Conservation (phyloP, 805 yeast genomes). For the Sungouiozyma intestinalis region DNA sequence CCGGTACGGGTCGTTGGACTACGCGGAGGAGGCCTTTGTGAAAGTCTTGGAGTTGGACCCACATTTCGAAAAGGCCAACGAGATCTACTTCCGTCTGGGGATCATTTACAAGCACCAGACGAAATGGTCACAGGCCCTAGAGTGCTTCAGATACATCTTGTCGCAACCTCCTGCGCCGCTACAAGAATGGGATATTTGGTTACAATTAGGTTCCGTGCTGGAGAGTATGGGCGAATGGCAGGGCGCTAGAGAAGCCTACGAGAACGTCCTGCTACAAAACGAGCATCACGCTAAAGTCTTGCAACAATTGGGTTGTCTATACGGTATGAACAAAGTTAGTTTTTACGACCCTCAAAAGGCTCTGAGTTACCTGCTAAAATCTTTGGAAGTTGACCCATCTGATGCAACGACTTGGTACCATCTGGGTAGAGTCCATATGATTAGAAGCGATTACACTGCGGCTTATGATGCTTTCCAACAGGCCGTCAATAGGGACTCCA, state of each 20-base stretch:
- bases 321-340: conserved; percentile 50
- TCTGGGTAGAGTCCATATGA: conserved; percentile 93
- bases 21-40: conserved; percentile 97
- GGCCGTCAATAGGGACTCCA: conserved; percentile 91
- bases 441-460: conserved; percentile 85
- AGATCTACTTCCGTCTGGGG: conserved; percentile 91
- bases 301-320: conserved; percentile 91
- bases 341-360: conserved; percentile 80
- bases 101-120: conserved; percentile 93
- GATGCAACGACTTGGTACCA: conserved; percentile 98
- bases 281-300: conserved; percentile 93
- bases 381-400: conserved; percentile 76
- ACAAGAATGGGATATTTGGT: conserved; percentile 97
- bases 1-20: conserved; percentile 89
- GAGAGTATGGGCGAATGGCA: conserved; percentile 88
- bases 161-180: conserved; percentile 90
- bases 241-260: conserved; percentile 92
- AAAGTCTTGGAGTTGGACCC: conserved; percentile 94
- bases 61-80: conserved; percentile 90
- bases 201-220: conserved; percentile 91
- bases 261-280: conserved; percentile 77
- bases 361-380: conserved; percentile 68
- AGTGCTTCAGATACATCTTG: conserved; percentile 88
- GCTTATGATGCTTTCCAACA: conserved; percentile 98
- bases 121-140: conserved; percentile 76